These are phyloP conservation scores for Apiospora saccharicola DNA, from an alignment of 2,329 filamentous ascomycete species.

Conservation along the genomic window DNA sequence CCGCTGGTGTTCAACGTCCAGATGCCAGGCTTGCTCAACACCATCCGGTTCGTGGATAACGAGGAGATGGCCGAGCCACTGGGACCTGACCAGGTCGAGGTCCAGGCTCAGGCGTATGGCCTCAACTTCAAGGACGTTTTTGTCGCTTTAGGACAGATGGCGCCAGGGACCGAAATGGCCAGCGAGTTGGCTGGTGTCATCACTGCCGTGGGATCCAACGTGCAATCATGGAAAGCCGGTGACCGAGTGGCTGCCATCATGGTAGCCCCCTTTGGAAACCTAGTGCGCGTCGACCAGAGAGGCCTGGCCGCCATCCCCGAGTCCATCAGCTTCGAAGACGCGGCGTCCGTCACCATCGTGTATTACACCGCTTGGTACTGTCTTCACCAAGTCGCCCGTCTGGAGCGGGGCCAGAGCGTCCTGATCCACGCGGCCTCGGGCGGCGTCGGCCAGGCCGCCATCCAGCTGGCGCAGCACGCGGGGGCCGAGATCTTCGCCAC, in stretches of 20 bases:
- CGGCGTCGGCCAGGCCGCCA: constrained; percentile 34
- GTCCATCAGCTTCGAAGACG: constrained; percentile 34
- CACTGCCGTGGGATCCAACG: constrained; percentile 31
- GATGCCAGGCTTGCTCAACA: constrained; percentile 19
- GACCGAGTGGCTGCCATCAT: background rate
- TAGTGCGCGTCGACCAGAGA: constrained; percentile 14
- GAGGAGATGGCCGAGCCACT: constrained; percentile 28
- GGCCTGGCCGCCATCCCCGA: constrained; percentile 37
- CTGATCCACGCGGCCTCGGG: constrained; percentile 28
- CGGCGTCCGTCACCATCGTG: constrained; percentile 37
- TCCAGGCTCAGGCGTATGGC: constrained; percentile 31
- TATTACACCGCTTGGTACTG: constrained; percentile 39
- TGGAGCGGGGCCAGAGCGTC: constrained; percentile 35
- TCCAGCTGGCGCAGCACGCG: constrained; percentile 31
- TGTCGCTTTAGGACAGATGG: constrained; percentile 30
- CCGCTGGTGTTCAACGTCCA: constrained; percentile 22
- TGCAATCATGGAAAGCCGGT: constrained; percentile 24
- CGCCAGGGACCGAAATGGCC: background rate
- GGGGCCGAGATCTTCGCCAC: constrained; percentile 42
- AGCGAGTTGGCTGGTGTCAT: constrained; percentile 29
- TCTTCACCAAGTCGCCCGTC: constrained; percentile 37
- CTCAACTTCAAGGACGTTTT: constrained; percentile 32
- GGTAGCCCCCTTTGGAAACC: constrained; percentile 18
- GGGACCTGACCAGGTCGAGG: constrained; percentile 32
- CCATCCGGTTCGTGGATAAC: constrained; percentile 22